A percentile compares a stretch with the other conserved stretches of the same genome.
These are phyloP conservation scores for Micractinium sp. DNA, from an alignment of 139 green algal genomes.

Conservation along the genomic window DNA sequence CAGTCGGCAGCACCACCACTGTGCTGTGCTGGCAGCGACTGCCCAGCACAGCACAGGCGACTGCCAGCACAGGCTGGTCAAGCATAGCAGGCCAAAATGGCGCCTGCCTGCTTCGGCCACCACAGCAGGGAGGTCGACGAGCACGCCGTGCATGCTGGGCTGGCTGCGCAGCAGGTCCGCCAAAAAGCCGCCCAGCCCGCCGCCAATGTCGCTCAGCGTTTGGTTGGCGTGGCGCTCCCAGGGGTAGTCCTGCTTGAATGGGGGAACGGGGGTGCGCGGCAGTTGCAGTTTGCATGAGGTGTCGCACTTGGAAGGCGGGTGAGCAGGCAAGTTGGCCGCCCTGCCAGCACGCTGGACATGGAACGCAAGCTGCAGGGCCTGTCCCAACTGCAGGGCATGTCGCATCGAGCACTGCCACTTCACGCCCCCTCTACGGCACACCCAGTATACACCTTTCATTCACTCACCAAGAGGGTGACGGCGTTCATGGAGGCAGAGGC, in stretches of 20 bases:
- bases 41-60: not conserved
- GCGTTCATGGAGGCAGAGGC: not conserved
- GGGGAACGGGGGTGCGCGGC: too few species aligned
- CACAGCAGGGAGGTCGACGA: not conserved
- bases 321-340: not conserved
- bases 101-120: not conserved
- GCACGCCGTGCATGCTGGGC: not conserved
- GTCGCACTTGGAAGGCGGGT: too few species aligned
- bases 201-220: not conserved
- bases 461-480: not conserved
- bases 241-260: not conserved
- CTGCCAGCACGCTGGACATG: too few species aligned
- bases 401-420: too few species aligned
- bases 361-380: too few species aligned
- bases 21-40: not conserved
- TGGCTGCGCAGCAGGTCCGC: not conserved
- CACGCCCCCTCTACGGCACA: too few species aligned
- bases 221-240: conserved; percentile 7
- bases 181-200: not conserved
- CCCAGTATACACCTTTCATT: not conserved
- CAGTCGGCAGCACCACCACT: not conserved
- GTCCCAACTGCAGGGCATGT: not conserved
- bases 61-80: not conserved
- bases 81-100: too few species aligned
- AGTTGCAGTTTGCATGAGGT: too few species aligned